Evolutionary conservation across 352 stramenopile genomes (phyloP).

Genomic region (Globisporangium megalacanthum): DNA sequence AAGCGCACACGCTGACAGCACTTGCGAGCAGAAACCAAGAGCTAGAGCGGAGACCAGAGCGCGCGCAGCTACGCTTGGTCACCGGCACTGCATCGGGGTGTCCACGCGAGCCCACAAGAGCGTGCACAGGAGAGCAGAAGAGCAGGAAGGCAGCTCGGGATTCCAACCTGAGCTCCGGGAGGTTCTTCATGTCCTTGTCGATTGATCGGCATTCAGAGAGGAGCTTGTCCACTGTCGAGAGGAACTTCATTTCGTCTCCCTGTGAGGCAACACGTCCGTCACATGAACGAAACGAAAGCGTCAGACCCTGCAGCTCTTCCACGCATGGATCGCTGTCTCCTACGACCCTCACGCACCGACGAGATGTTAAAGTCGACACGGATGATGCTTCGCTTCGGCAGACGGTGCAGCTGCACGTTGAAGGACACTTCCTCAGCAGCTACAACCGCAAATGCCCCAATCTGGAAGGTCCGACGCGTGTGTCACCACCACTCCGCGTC

Average conservation of each 20-base stretch:
- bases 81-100: constrained; percentile 9
- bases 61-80: neutral
- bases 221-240: constrained; percentile 59
- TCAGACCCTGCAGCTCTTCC: constrained; percentile 1
- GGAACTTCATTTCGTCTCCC: constrained; percentile 63
- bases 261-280: constrained; percentile 13
- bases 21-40: constrained; percentile 16
- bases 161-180: constrained; percentile 61
- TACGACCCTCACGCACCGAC: constrained; percentile 26
- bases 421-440: constrained; percentile 67
- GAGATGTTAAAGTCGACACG: constrained; percentile 69
- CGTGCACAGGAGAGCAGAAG: neutral
- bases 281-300: neutral
- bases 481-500: constrained; percentile 5
- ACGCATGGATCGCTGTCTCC: neutral
- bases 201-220: constrained; percentile 51
- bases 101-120: constrained; percentile 15
- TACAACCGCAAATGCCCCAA: constrained; percentile 56
- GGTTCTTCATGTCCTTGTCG: constrained; percentile 50
- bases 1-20: constrained; percentile 9
- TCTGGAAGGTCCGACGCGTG: constrained; percentile 25
- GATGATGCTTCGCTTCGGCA: constrained; percentile 43
- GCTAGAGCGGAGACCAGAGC: constrained; percentile 1
- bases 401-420: constrained; percentile 45
- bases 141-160: constrained; percentile 4